These are phyloP conservation scores for Scortechinia acanthostroma DNA, from an alignment of 2,329 filamentous ascomycete genomes.

Conservation along the genomic window DNA sequence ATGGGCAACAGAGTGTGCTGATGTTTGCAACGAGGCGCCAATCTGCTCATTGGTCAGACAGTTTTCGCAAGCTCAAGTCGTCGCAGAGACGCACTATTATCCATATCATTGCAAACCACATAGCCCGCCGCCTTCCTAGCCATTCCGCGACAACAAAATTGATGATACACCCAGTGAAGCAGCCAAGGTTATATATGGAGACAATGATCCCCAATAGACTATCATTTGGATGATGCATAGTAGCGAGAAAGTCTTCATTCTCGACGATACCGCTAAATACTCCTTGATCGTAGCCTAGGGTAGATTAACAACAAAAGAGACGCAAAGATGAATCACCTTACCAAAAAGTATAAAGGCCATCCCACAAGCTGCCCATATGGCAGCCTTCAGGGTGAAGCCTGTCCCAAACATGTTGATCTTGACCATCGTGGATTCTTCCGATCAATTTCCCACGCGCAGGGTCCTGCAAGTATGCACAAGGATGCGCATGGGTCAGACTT, in stretches of 20 bases:
- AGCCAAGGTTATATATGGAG: constrained; percentile 31
- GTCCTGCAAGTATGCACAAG: too few relatives aligned
- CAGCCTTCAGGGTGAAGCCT: neutral
- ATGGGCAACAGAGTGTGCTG: constrained; percentile 23
- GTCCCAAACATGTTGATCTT: neutral
- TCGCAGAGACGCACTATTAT: constrained; percentile 8
- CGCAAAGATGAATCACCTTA: neutral
- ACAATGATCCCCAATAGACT: constrained; percentile 30
- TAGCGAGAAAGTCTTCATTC: constrained; percentile 30
- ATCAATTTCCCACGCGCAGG: neutral
- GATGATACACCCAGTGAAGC: constrained; percentile 22
- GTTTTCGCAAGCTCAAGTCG: constrained; percentile 4
- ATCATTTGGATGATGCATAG: constrained; percentile 24
- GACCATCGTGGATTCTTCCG: constrained; percentile 1
- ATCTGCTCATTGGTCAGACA: constrained; percentile 5
- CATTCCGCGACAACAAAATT: constrained; percentile 10
- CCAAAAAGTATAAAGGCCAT: constrained; percentile 2
- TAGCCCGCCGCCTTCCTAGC: constrained; percentile 10
- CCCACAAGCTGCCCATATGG: neutral
- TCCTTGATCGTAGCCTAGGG: constrained; percentile 36
- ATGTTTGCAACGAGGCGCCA: constrained; percentile 15
- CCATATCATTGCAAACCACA: constrained; percentile 14
- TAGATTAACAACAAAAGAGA: constrained; percentile 3
- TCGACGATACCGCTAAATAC: constrained; percentile 37
- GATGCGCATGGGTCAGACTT: neutral